These are phyloP conservation scores for Coemansia guatemalensis DNA, from an alignment of 192 early-diverging fungal genomes.

Conservation along the genomic window DNA sequence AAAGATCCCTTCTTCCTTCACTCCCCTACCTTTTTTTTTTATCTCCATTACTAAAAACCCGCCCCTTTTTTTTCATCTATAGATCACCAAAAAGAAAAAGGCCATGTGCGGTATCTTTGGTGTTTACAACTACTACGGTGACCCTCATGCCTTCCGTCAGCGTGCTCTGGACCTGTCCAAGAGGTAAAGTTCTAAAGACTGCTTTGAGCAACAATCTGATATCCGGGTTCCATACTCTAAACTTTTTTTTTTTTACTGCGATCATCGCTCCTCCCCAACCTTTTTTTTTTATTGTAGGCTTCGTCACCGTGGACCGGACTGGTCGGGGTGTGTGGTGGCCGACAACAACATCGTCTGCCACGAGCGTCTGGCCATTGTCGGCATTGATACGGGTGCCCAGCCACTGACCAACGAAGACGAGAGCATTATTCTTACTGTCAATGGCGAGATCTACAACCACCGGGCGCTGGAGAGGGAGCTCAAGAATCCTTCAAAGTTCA, in stretches of 20 bases:
- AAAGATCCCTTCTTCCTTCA: too few species aligned
- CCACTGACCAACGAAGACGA: constrained; percentile 93
- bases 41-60: neutral
- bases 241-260: too few species aligned
- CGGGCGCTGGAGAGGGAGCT: constrained; percentile 73
- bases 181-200: constrained; percentile 32
- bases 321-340: constrained; percentile 83
- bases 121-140: constrained; percentile 83
- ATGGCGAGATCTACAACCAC: constrained; percentile 99
- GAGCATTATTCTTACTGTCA: constrained; percentile 84
- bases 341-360: constrained; percentile 92
- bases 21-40: neutral
- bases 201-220: too few species aligned
- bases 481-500: constrained; percentile 73
- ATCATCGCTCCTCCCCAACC: too few species aligned
- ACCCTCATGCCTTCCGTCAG: constrained; percentile 73
- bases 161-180: constrained; percentile 80
- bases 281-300: constrained; percentile 50
- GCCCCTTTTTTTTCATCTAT: neutral
- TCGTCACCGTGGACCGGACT: constrained; percentile 98
- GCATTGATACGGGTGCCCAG: constrained; percentile 94
- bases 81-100: neutral
- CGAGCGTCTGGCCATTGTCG: constrained; percentile 98
- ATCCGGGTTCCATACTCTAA: too few species aligned
- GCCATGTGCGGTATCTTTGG: constrained; percentile 98